Evolutionary conservation across 208 protist species (phyloP).

Genomic region (Wallacemonas rigidus): DNA sequence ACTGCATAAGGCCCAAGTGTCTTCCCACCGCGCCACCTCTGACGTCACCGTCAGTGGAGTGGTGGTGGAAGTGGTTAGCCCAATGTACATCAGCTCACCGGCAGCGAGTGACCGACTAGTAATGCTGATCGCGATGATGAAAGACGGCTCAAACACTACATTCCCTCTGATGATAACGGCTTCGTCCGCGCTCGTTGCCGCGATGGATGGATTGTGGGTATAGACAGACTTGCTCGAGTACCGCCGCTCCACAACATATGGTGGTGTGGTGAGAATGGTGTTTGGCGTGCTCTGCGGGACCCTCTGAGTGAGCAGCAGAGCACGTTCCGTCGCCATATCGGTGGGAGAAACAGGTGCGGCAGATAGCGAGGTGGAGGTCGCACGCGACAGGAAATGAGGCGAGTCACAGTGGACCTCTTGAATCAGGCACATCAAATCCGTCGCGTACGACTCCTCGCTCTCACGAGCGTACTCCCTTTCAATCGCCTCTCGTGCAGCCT

Average conservation of each 20-base stretch:
- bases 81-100: slow-evolving; percentile 75
- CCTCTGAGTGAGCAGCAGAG: not conserved
- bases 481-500: slow-evolving; percentile 47
- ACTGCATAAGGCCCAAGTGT: slow-evolving; percentile 85
- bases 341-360: slow-evolving; percentile 2
- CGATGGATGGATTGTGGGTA: slow-evolving; percentile 73
- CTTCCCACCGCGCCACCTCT: slow-evolving; percentile 65
- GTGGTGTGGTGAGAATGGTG: slow-evolving; percentile 30
- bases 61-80: slow-evolving; percentile 69
- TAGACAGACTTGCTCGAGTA: slow-evolving; percentile 69
- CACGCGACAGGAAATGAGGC: not conserved
- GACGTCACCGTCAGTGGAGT: slow-evolving; percentile 43
- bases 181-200: slow-evolving; percentile 45
- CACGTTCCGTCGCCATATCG: not conserved
- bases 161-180: slow-evolving; percentile 69
- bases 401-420: not conserved
- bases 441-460: slow-evolving; percentile 12
- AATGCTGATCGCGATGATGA: slow-evolving; percentile 75
- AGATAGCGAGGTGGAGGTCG: not conserved
- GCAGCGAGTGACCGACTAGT: slow-evolving; percentile 25
- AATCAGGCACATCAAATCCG: slow-evolving; percentile 13
- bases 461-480: slow-evolving; percentile 40
- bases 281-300: slow-evolving; percentile 12
- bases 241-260: slow-evolving; percentile 61
- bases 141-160: slow-evolving; percentile 50